These are phyloP conservation scores for Rhododendron griersonianum DNA, from an alignment of 148 eudicot genomes.

Conservation along the genomic window DNA sequence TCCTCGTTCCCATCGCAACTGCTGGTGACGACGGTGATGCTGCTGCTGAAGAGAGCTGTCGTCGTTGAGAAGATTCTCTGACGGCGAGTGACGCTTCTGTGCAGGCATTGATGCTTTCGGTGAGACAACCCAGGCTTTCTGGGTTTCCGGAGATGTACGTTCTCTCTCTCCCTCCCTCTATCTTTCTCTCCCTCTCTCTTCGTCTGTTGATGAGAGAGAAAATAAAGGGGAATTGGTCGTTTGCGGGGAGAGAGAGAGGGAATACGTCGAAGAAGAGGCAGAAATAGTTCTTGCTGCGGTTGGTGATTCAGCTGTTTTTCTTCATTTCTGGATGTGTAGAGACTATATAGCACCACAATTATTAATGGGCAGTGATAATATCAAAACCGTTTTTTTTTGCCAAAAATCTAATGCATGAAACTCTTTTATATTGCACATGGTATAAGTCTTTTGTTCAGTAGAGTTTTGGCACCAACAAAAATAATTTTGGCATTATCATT, in stretches of 20 bases:
- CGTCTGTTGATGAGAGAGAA: neutral
- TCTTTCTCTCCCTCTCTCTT: neutral
- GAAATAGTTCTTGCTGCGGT: neutral
- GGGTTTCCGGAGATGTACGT: neutral
- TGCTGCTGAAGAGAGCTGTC: constrained; percentile 11
- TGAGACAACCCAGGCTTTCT: neutral
- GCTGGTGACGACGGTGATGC: constrained; percentile 14
- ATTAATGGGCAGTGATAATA: too few relatives aligned
- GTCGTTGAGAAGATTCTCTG: constrained; percentile 5
- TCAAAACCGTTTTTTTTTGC: too few relatives aligned
- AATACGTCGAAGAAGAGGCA: neutral
- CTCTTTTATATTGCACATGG: too few relatives aligned
- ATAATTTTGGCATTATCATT: too few relatives aligned
- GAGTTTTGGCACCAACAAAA: too few relatives aligned
- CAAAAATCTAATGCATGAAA: too few relatives aligned
- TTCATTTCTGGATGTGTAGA: neutral
- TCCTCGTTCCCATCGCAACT: constrained; percentile 17
- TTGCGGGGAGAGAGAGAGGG: neutral
- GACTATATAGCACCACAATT: too few relatives aligned
- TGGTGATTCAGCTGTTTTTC: neutral
- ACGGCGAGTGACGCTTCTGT: constrained; percentile 15
- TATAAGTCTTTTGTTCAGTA: too few relatives aligned
- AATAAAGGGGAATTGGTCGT: neutral
- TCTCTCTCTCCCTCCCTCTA: neutral
- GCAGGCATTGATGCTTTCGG: constrained; percentile 17